phyloP scores from a whole-genome alignment of 176 grass and related monocot genomes.

The Raddia distichophylla region DNA sequence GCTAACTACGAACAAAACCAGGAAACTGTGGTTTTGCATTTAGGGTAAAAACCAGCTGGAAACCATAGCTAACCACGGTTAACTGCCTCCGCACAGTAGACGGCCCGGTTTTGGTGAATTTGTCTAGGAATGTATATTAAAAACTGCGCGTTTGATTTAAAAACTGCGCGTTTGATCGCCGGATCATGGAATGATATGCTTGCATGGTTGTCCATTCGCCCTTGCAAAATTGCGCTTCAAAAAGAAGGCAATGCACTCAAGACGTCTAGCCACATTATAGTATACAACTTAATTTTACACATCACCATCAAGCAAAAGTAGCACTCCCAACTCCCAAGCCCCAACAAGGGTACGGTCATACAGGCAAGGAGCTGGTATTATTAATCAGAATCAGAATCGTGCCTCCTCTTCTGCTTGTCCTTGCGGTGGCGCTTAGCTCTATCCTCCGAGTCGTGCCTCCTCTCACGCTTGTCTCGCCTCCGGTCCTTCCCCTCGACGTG shows the following conservation, averaged over 20 bases:
- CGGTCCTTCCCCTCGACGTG: conserved; percentile 47
- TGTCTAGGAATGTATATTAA: too few species aligned
- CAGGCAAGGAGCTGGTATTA: conserved; percentile 12
- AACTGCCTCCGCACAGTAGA: too few species aligned
- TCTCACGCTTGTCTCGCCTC: conserved; percentile 67
- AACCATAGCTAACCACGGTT: too few species aligned
- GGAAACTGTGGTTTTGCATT: too few species aligned
- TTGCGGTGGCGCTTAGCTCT: conserved; percentile 53
- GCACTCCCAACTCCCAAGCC: neutral
- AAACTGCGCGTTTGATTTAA: too few species aligned
- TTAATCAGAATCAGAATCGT: conserved; percentile 68
- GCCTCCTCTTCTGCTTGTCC: conserved; percentile 71
- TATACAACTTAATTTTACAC: conserved; percentile 10
- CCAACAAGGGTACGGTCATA: neutral
- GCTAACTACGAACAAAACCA: too few species aligned
- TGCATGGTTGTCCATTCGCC: too few species aligned
- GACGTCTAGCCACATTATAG: neutral
- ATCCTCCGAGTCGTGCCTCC: conserved; percentile 54
- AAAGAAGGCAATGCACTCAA: neutral
- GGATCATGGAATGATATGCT: neutral
- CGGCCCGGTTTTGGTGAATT: too few species aligned
- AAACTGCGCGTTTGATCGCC: too few species aligned
- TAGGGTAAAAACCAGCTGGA: too few species aligned
- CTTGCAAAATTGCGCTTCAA: neutral
- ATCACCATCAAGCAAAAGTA: conserved; percentile 25